phyloP scores from a whole-genome alignment of 2,329 filamentous ascomycete species.

The Orbilia blumenaviensis region DNA sequence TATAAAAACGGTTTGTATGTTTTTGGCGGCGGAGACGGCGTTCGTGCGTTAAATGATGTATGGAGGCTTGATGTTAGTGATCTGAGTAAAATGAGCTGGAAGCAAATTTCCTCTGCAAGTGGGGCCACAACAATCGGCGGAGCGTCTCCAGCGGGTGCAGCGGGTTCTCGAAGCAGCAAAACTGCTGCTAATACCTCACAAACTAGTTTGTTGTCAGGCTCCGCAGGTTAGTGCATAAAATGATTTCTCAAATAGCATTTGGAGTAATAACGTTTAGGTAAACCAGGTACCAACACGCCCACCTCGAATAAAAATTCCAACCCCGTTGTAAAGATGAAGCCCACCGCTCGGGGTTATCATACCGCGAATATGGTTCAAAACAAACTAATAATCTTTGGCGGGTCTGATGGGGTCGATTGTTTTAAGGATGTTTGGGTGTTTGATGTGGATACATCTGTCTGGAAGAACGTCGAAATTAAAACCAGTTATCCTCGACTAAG shows the following conservation, averaged over 20 bases:
- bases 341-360: constrained; percentile 74
- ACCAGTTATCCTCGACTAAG: constrained; percentile 72
- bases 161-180: constrained; percentile 22
- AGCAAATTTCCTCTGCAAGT: constrained; percentile 65
- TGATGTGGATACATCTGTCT: constrained; percentile 71
- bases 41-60: constrained; percentile 75
- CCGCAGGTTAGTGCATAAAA: constrained; percentile 16
- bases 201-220: constrained; percentile 38
- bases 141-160: not conserved
- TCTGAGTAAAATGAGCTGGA: constrained; percentile 71
- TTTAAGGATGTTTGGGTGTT: constrained; percentile 79
- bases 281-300: constrained; percentile 20
- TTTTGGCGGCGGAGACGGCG: constrained; percentile 76
- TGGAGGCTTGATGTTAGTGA: constrained; percentile 77
- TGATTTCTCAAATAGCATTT: not conserved
- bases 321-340: constrained; percentile 58
- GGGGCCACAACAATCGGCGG: constrained; percentile 47
- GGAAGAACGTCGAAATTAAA: constrained; percentile 70
- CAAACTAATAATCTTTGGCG: constrained; percentile 77
- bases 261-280: not conserved
- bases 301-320: constrained; percentile 50
- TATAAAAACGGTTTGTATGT: constrained; percentile 77
- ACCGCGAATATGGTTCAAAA: constrained; percentile 77
- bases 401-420: constrained; percentile 75
- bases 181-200: constrained; percentile 28